Conservation (phyloP, 2,329 filamentous ascomycete species). For the Fusarium compactum region DNA sequence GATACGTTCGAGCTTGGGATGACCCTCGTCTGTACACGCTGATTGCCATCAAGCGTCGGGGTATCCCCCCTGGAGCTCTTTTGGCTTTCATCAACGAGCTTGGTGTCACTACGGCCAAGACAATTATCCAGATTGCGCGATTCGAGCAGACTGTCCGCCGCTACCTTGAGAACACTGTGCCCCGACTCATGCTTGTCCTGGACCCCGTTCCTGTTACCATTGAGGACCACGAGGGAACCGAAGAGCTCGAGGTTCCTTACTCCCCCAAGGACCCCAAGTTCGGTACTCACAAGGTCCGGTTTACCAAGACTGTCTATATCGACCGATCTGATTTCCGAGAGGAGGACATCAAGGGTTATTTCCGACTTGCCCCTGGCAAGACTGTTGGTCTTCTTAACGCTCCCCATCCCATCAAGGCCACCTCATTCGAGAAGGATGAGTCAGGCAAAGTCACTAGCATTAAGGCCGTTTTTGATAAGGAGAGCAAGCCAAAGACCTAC, state of each 20-base stretch:
- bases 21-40: constrained; percentile 92
- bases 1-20: constrained; percentile 88
- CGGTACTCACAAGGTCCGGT: constrained; percentile 69
- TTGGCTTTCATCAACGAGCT: constrained; percentile 92
- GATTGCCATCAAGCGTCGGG: constrained; percentile 83
- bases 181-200: constrained; percentile 88
- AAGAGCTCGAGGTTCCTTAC: constrained; percentile 79
- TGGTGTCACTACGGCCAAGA: constrained; percentile 85
- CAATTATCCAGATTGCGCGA: constrained; percentile 82
- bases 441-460: constrained; percentile 75
- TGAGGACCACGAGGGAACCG: constrained; percentile 73
- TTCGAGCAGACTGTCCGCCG: constrained; percentile 88
- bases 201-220: constrained; percentile 87
- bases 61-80: constrained; percentile 88
- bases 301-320: constrained; percentile 87
- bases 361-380: constrained; percentile 83
- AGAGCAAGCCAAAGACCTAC: constrained; percentile 80
- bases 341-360: constrained; percentile 80
- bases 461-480: constrained; percentile 73
- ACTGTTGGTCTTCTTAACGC: constrained; percentile 80
- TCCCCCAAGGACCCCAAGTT: constrained; percentile 81
- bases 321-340: constrained; percentile 85
- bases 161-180: constrained; percentile 89
- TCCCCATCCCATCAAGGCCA: constrained; percentile 77
- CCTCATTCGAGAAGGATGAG: constrained; percentile 76